Base-by-base conservation (phyloP, 164 flowering plant species). In the Vitis labrusca region DNA sequence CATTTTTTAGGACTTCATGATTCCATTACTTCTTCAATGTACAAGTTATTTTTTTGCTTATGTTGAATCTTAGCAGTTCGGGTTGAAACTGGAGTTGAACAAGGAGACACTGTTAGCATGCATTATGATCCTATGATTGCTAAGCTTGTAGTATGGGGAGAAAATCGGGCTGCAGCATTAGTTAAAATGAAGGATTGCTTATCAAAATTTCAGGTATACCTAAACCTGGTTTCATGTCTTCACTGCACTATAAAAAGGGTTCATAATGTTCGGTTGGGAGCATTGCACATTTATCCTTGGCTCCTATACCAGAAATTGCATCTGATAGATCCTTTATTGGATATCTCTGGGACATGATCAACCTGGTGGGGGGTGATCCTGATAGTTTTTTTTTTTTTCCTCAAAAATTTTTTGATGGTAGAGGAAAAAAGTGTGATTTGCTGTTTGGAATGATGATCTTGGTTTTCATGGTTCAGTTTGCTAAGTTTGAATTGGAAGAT, bases 51-150 rank as follows among this genome's bases (percentile, higher is more conserved):
- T 19, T 4, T 5, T 49, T 49, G 5, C 44, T 60, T 19, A 52
- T 73, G 53, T 59, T 60, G 14, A 63, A 29, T 65, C 17, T 73
- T 73, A 47, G 68, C 89, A 91, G 98, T 95, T 71, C 86, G 99
- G 60, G 92, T 95, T 67, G 99, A 95, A 83, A 91, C 98, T 61
- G 99, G 98, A 73, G 99, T 95, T 59, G 90, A 80, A 82, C 87
- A 90, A 84, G 99, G 98, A 64, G 97, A 93, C 64, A 65, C 87
- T 73, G 98, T 95, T 61, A 95, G 97, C 83, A 83, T 93, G 98
- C 97, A 95, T 80, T 95, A 95, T 81, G 98, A 95, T 84, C 99
- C 98, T 60, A 95, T 95, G 99, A 93, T 95, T 76, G 99, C 99
- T 48, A 95, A 95, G 84, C 98, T 95, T 79, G 97, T 95, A 49